Conservation (phyloP, 1,139 yeast species). For the Debaryomycetaceae sp. region DNA sequence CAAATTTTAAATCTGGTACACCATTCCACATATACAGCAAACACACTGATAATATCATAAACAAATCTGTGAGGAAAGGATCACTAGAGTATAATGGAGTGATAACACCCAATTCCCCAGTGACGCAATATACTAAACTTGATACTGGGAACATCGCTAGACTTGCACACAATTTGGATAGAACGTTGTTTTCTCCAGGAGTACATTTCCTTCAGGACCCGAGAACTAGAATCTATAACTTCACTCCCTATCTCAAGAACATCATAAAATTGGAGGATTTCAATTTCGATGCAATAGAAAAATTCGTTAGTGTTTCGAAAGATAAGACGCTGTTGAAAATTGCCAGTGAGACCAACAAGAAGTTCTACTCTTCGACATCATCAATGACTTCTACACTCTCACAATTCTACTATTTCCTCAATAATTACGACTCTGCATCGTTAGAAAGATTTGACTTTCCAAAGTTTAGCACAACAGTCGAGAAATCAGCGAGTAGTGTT, state of each 20-base stretch:
- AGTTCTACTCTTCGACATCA: conserved; percentile 78
- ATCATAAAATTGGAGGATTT: conserved; percentile 69
- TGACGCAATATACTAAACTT: conserved; percentile 21
- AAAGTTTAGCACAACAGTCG: conserved; percentile 30
- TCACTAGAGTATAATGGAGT: background rate
- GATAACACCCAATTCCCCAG: background rate
- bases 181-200: conserved; percentile 78
- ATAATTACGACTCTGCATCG: conserved; percentile 32
- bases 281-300: conserved; percentile 54
- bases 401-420: conserved; percentile 74
- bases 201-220: conserved; percentile 78
- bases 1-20: background rate
- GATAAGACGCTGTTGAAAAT: conserved; percentile 51
- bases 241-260: conserved; percentile 55
- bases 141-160: conserved; percentile 29
- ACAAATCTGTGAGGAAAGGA: background rate
- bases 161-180: conserved; percentile 61
- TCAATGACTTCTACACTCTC: conserved; percentile 76
- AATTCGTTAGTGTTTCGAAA: conserved; percentile 65
- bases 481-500: conserved; percentile 36
- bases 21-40: background rate
- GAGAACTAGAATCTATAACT: conserved; percentile 69
- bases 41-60: background rate
- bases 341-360: conserved; percentile 39
- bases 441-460: conserved; percentile 29